Evolutionary conservation across 768 basidiomycete genomes (phyloP).

Genomic region (Termitomyces sp.): DNA sequence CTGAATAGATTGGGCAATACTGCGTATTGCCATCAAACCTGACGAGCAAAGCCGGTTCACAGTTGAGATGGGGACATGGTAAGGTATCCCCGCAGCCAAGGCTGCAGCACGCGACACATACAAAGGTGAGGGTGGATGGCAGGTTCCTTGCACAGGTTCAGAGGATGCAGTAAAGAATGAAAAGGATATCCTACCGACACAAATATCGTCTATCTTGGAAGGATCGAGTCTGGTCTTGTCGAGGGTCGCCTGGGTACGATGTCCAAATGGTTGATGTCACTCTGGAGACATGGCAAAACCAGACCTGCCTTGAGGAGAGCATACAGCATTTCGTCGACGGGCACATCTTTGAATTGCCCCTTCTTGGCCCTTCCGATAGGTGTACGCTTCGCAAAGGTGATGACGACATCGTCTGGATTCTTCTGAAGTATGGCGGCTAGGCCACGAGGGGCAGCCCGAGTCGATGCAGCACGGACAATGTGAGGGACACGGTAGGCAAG

Average conservation of each 20-base stretch:
- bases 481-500: slow-evolving; percentile 15
- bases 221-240: slow-evolving; percentile 65
- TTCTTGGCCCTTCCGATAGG: slow-evolving; percentile 86
- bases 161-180: neutral
- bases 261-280: neutral
- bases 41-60: slow-evolving; percentile 94
- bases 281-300: neutral
- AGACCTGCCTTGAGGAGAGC: slow-evolving; percentile 69
- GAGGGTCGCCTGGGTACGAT: slow-evolving; percentile 50
- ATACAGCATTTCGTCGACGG: slow-evolving; percentile 82
- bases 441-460: slow-evolving; percentile 36
- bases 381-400: slow-evolving; percentile 87
- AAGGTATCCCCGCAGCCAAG: slow-evolving; percentile 84
- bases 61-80: slow-evolving; percentile 80
- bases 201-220: slow-evolving; percentile 73
- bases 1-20: slow-evolving; percentile 83
- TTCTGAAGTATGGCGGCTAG: slow-evolving; percentile 55
- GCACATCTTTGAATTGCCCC: slow-evolving; percentile 85
- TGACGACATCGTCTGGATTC: slow-evolving; percentile 80
- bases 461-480: slow-evolving; percentile 33
- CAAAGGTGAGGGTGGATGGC: slow-evolving; percentile 76
- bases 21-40: slow-evolving; percentile 89
- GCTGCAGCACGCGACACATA: slow-evolving; percentile 85
- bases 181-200: slow-evolving; percentile 56
- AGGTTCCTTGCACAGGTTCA: slow-evolving; percentile 68